Evolutionary conservation across 306 rosid genomes (phyloP).

Genomic region (Acacia melanoxylon): DNA sequence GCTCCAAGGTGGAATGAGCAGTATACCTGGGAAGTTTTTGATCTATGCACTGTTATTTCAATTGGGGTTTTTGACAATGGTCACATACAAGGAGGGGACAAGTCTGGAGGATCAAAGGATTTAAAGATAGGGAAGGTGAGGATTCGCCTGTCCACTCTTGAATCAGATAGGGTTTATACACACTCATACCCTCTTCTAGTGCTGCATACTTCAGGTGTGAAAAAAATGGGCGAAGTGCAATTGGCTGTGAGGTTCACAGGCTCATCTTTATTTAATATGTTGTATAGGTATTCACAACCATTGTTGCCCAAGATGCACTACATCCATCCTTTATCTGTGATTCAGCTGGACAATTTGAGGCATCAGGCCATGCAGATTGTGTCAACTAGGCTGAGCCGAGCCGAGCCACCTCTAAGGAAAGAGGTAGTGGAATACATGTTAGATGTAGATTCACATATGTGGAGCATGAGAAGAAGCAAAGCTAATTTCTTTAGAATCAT

Average conservation of each 20-base stretch:
- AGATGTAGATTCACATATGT: conserved; percentile 91
- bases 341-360: conserved; percentile 76
- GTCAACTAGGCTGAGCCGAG: conserved; percentile 67
- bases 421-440: conserved; percentile 92
- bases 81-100: conserved; percentile 62
- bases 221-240: conserved; percentile 88
- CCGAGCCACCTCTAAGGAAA: conserved; percentile 88
- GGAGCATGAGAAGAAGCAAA: conserved; percentile 97
- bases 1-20: conserved; percentile 89
- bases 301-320: conserved; percentile 95
- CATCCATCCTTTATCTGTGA: conserved; percentile 79
- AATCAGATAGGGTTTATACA: conserved; percentile 81
- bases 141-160: conserved; percentile 81
- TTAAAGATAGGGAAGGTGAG: conserved; percentile 82
- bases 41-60: conserved; percentile 75
- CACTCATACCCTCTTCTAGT: conserved; percentile 84
- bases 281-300: conserved; percentile 72
- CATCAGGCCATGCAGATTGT: conserved; percentile 88
- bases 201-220: conserved; percentile 77
- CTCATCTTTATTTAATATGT: conserved; percentile 71
- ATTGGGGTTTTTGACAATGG: conserved; percentile 86
- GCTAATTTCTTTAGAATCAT: conserved; percentile 94
- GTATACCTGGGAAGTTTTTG: conserved; percentile 92
- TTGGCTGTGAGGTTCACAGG: conserved; percentile 86
- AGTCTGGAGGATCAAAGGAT: conserved; percentile 66